These are phyloP conservation scores for Daldinia sp. DNA, from an alignment of 2,329 filamentous ascomycete species.

Conservation along the genomic window DNA sequence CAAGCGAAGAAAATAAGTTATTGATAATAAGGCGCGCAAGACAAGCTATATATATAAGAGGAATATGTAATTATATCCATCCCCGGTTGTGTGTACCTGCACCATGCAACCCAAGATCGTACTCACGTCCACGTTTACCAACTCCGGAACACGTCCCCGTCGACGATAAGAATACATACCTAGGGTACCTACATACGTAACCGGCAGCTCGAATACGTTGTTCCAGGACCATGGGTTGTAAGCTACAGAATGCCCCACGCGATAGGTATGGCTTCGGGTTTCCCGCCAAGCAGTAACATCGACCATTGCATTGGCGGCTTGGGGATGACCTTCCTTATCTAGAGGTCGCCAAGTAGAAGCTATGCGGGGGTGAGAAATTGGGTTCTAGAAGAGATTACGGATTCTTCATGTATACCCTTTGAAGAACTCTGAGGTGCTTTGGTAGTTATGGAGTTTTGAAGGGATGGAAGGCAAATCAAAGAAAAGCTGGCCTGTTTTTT, in stretches of 20 bases:
- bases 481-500: neutral
- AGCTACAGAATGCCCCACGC: neutral
- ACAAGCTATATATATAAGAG: conserved; percentile 6
- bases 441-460: neutral
- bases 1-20: conserved; percentile 4
- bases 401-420: neutral
- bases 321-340: conserved; percentile 32
- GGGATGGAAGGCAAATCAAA: neutral
- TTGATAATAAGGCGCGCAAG: neutral
- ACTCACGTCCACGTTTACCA: conserved; percentile 12
- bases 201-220: conserved; percentile 4
- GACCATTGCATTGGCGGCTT: neutral
- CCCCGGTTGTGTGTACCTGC: neutral
- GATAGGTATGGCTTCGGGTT: conserved; percentile 29
- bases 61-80: neutral
- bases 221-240: conserved; percentile 28
- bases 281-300: conserved; percentile 35
- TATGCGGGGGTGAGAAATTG: conserved; percentile 22
- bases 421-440: neutral
- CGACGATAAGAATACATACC: conserved; percentile 18
- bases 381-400: conserved; percentile 25
- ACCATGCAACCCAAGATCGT: conserved; percentile 14
- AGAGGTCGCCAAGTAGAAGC: conserved; percentile 28
- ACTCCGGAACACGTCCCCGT: conserved; percentile 12
- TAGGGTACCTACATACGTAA: no score